Evolutionary conservation across 306 rosid species (phyloP).

Genomic region (Morella rubra): DNA sequence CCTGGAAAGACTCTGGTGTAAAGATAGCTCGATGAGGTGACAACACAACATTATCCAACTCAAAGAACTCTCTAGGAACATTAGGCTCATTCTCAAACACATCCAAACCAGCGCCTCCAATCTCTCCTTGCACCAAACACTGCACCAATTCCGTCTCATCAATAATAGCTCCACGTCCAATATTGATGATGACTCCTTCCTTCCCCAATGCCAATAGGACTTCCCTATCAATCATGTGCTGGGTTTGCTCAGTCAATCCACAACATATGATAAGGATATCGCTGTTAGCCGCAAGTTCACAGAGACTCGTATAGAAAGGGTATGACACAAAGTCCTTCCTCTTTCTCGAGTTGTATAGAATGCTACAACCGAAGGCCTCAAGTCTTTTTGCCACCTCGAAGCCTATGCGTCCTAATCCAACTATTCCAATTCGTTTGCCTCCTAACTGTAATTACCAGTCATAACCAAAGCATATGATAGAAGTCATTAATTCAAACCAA

Average conservation of each 20-base stretch:
- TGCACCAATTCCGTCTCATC: constrained; percentile 21
- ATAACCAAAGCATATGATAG: background rate
- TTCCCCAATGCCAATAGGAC: constrained; percentile 24
- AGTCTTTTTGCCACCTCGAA: constrained; percentile 25
- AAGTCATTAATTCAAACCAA: too few relatives aligned
- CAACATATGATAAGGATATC: constrained; percentile 22
- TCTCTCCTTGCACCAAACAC: constrained; percentile 12
- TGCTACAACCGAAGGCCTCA: constrained; percentile 16
- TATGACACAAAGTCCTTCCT: constrained; percentile 4
- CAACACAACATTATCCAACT: constrained; percentile 23
- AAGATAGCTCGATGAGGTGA: constrained; percentile 17
- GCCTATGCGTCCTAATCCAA: constrained; percentile 29
- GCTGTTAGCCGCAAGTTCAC: constrained; percentile 16
- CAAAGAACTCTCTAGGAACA: constrained; percentile 14
- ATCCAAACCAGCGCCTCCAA: constrained; percentile 28
- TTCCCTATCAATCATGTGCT: constrained; percentile 21
- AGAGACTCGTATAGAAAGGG: constrained; percentile 8
- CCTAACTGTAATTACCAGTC: constrained; percentile 14
- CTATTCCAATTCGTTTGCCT: constrained; percentile 24
- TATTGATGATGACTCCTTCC: constrained; percentile 11
- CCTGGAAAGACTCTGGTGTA: constrained; percentile 7
- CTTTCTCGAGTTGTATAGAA: constrained; percentile 21
- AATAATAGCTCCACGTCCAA: constrained; percentile 24
- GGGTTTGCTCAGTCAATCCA: constrained; percentile 11
- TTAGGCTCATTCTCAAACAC: constrained; percentile 18